Evolutionary conservation across 2,329 filamentous ascomycete genomes (phyloP).

Genomic region (Ciborinia camelliae): DNA sequence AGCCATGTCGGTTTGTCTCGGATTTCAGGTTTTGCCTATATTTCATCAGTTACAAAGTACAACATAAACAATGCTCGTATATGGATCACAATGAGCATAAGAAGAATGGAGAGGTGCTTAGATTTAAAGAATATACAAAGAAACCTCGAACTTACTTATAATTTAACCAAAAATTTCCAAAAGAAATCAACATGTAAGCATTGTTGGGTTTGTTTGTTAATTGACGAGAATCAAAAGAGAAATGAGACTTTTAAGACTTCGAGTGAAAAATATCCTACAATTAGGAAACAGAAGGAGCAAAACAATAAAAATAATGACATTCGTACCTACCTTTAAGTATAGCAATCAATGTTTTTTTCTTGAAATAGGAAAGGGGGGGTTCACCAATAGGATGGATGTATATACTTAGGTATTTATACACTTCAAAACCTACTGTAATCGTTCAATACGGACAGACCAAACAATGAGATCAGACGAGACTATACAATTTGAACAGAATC

Average conservation of each 20-base stretch:
- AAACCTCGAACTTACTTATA: neutral
- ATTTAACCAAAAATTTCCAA: constrained; percentile 8
- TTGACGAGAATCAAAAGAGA: neutral
- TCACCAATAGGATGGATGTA: no score
- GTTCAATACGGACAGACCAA: no score
- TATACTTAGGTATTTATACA: no score
- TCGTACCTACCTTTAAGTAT: neutral
- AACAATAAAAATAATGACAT: neutral
- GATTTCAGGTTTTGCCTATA: neutral
- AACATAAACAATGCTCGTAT: neutral
- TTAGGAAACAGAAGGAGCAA: neutral
- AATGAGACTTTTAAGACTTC: neutral
- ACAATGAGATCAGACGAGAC: no score
- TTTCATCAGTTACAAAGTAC: neutral
- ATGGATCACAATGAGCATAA: neutral
- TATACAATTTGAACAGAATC: no score
- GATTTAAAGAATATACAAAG: neutral
- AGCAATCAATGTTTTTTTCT: neutral
- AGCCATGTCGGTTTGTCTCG: neutral
- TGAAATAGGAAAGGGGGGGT: neutral
- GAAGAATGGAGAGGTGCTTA: no score
- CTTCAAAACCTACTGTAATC: no score
- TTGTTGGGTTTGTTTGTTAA: neutral
- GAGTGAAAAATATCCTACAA: neutral
- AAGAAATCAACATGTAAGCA: neutral